A percentile compares a stretch with the other conserved stretches of the same genome.
These are phyloP conservation scores for Calocybe cyanea DNA, from an alignment of 768 basidiomycete genomes.

Conservation along the genomic window DNA sequence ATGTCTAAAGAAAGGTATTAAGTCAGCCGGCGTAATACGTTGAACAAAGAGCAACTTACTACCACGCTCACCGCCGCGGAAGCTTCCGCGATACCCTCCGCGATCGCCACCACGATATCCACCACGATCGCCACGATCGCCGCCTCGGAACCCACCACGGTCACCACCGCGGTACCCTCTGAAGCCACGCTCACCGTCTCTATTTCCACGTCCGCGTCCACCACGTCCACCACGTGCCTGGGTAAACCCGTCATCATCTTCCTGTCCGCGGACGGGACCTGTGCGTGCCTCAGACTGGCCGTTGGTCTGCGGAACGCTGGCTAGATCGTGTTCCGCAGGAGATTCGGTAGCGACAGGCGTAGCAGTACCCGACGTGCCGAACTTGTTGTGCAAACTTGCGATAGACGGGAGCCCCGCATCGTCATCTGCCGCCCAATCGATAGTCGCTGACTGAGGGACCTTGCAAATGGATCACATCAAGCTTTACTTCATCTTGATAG, in stretches of 20 bases:
- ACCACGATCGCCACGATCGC: conserved; percentile 38
- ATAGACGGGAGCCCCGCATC: conserved; percentile 76
- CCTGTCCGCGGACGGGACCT: conserved; percentile 18
- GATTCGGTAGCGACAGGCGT: conserved; percentile 45
- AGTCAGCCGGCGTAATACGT: background rate
- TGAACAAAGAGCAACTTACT: conserved; percentile 18
- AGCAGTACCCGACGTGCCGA: conserved; percentile 70
- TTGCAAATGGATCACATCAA: conserved; percentile 4
- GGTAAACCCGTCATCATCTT: conserved; percentile 65
- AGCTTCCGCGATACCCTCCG: conserved; percentile 17
- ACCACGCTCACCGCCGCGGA: conserved; percentile 34
- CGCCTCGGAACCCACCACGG: conserved; percentile 40
- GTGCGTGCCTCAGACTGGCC: conserved; percentile 20
- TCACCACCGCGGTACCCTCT: conserved; percentile 38
- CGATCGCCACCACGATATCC: conserved; percentile 33
- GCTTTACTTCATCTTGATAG: background rate
- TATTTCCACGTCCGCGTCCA: conserved; percentile 40
- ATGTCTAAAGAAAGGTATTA: conserved; percentile 20
- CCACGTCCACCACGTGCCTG: conserved; percentile 43
- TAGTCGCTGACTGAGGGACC: conserved; percentile 27
- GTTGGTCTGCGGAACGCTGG: conserved; percentile 25
- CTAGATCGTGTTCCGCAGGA: conserved; percentile 19
- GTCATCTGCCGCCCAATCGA: conserved; percentile 87
- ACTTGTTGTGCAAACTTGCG: conserved; percentile 69
- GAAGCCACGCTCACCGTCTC: conserved; percentile 22